These are phyloP conservation scores for Verticillium nubilum DNA, from an alignment of 2,329 filamentous ascomycete species.

Conservation along the genomic window DNA sequence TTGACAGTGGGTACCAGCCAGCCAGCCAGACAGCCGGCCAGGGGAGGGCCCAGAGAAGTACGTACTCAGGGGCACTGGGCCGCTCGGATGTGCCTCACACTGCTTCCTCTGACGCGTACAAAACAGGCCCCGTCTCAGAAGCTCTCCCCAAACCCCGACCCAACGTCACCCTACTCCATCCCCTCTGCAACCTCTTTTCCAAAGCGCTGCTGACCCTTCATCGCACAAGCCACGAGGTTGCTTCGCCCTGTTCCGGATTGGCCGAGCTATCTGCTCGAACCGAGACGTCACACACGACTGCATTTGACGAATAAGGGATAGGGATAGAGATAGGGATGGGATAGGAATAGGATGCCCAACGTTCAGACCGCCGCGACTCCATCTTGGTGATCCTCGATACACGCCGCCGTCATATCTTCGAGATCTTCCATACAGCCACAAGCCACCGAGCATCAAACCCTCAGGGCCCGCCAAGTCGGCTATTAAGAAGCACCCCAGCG, in stretches of 20 bases:
- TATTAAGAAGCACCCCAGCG: neutral
- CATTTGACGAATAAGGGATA: no score
- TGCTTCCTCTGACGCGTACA: constrained; percentile 22
- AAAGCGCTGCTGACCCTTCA: neutral
- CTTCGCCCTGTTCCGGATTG: neutral
- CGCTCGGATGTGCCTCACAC: constrained; percentile 20
- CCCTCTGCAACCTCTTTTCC: neutral
- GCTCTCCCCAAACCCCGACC: neutral
- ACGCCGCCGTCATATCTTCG: neutral
- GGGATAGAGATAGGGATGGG: neutral
- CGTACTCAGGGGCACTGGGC: neutral
- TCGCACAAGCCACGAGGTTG: neutral
- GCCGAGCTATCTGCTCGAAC: neutral
- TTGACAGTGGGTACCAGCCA: no score
- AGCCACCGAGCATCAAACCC: neutral
- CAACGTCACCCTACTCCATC: neutral
- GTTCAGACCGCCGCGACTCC: neutral
- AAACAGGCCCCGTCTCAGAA: constrained; percentile 23
- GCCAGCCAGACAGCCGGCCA: no score
- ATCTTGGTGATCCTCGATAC: neutral
- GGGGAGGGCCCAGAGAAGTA: no score
- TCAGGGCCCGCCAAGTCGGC: neutral
- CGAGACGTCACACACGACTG: neutral
- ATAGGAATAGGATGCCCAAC: no score
- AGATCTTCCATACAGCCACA: neutral